Percentiles rank a stretch among this genome's conserved stretches.
phyloP scores from a whole-genome alignment of 1,284 basidiomycete species.

The Gomphus bonarii region DNA sequence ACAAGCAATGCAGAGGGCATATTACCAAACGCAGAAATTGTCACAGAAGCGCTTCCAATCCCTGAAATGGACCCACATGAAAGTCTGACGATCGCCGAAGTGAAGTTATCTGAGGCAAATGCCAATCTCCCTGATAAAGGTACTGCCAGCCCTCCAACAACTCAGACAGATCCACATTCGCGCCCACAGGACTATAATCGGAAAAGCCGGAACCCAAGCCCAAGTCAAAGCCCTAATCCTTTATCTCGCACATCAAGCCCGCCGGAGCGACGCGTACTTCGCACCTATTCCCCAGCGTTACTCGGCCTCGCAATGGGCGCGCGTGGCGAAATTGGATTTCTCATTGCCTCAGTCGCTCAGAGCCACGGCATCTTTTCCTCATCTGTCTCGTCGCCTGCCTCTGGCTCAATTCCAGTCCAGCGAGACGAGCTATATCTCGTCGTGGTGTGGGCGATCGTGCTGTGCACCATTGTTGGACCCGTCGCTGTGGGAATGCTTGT shows the following conservation, averaged over 20 bases:
- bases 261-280: not conserved
- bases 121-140: too few relatives aligned
- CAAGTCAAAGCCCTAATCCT: not conserved
- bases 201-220: not conserved
- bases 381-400: conserved; percentile 17
- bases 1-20: not conserved
- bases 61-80: not conserved
- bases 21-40: not conserved
- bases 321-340: conserved; percentile 41
- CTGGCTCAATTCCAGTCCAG: conserved; percentile 18
- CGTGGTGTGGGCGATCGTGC: conserved; percentile 37
- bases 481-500: conserved; percentile 24
- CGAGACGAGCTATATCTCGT: conserved; percentile 32
- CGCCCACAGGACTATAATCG: not conserved
- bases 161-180: not conserved
- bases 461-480: conserved; percentile 39
- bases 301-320: conserved; percentile 38
- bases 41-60: not conserved
- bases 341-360: conserved; percentile 25
- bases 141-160: too few relatives aligned
- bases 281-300: conserved; percentile 15
- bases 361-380: conserved; percentile 13
- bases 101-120: not conserved
- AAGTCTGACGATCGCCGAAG: not conserved
- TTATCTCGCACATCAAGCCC: not conserved